Evolutionary conservation across 1,139 yeast genomes (phyloP).

Genomic region (Candida albicans): DNA sequence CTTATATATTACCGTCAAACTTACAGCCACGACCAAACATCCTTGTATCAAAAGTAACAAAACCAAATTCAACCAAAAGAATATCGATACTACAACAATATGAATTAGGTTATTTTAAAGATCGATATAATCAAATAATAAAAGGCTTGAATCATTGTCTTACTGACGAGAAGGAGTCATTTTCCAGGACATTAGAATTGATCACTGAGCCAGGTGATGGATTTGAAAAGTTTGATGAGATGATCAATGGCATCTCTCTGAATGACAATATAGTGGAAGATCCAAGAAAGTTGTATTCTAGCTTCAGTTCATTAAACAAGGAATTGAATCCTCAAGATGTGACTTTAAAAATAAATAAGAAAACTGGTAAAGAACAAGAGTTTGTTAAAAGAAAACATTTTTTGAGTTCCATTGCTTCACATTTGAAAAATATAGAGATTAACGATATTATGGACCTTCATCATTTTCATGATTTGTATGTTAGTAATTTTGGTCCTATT

Average conservation of each 20-base stretch:
- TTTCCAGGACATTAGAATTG: slow-evolving; percentile 22
- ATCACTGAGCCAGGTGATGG: slow-evolving; percentile 27
- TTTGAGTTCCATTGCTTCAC: slow-evolving; percentile 51
- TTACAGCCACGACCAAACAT: slow-evolving; percentile 12
- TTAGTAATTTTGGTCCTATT: slow-evolving; percentile 33
- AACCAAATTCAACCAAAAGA: slow-evolving; percentile 29
- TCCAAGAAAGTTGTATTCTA: slow-evolving; percentile 32
- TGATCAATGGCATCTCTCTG: slow-evolving; percentile 29
- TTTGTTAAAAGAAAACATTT: slow-evolving; percentile 35
- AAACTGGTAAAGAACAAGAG: slow-evolving; percentile 22
- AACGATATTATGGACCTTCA: slow-evolving; percentile 49
- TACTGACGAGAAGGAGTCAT: slow-evolving; percentile 16
- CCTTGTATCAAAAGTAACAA: slow-evolving; percentile 7
- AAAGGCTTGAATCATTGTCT: slow-evolving; percentile 12
- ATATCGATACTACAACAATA: slow-evolving; percentile 59
- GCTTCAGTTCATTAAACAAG: slow-evolving; percentile 31
- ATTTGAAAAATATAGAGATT: slow-evolving; percentile 29
- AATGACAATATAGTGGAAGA: slow-evolving; percentile 28
- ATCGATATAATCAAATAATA: slow-evolving; percentile 37
- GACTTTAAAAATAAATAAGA: slow-evolving; percentile 11
- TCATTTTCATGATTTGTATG: slow-evolving; percentile 50
- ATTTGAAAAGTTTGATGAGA: slow-evolving; percentile 46
- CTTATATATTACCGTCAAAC: slow-evolving; percentile 19
- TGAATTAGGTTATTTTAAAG: slow-evolving; percentile 58
- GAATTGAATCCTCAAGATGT: slow-evolving; percentile 12